Evolutionary conservation across 2,329 filamentous ascomycete species (phyloP).

Genomic region (Talaromyces amestolkiae): DNA sequence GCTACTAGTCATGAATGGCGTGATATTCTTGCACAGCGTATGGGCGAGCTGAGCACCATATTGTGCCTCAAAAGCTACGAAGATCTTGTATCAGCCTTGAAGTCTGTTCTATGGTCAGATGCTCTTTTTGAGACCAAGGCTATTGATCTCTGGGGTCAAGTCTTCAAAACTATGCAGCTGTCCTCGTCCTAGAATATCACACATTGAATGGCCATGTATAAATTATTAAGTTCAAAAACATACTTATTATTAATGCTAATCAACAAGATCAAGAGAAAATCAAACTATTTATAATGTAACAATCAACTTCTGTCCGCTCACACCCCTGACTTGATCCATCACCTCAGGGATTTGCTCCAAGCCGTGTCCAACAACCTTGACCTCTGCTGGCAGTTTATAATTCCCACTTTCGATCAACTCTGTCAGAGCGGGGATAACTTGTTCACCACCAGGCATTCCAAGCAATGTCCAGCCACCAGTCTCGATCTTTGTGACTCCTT

Average conservation of each 20-base stretch:
- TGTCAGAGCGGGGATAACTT: constrained; percentile 24
- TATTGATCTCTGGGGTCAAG: too few species aligned
- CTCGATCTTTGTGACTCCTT: constrained; percentile 25
- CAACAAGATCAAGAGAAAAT: neutral
- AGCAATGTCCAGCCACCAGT: constrained; percentile 28
- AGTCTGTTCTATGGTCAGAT: too few species aligned
- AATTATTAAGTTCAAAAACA: neutral
- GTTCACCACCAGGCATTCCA: constrained; percentile 23
- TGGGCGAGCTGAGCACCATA: too few species aligned
- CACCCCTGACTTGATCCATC: constrained; percentile 28
- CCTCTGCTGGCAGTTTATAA: constrained; percentile 29
- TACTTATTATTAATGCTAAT: neutral
- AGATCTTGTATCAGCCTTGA: too few species aligned
- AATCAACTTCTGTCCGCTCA: constrained; percentile 33
- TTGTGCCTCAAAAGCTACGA: too few species aligned
- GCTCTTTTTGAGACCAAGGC: too few species aligned
- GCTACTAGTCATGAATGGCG: too few species aligned
- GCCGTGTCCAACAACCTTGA: constrained; percentile 30
- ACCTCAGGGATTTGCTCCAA: constrained; percentile 25
- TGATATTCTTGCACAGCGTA: too few species aligned
- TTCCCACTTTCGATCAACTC: constrained; percentile 27
- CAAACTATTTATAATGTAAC: constrained; percentile 30
- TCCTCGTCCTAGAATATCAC: too few species aligned
- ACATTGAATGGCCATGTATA: neutral
- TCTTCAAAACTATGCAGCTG: too few species aligned